These are phyloP conservation scores for Polytrichum formosum DNA, from an alignment of 225 moss, liverwort and hornwort species.

Conservation along the genomic window DNA sequence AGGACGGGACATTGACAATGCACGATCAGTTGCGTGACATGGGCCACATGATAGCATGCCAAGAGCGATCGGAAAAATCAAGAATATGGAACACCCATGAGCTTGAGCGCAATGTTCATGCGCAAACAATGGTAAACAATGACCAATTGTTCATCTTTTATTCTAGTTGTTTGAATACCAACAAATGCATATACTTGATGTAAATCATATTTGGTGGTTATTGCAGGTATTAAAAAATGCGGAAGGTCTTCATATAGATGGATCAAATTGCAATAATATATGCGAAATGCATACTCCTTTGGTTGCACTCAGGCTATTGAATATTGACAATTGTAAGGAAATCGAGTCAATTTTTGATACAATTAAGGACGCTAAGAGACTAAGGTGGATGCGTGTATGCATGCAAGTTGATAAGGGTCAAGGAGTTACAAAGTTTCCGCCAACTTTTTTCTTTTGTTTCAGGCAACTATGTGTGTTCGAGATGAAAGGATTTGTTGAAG, in stretches of 20 bases:
- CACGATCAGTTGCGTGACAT: slow-evolving; percentile 14
- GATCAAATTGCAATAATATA: neutral
- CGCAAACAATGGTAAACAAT: neutral
- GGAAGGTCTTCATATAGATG: neutral
- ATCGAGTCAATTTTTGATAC: neutral
- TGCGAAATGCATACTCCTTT: neutral
- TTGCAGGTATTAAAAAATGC: neutral
- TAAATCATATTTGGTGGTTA: neutral
- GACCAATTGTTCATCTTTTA: neutral
- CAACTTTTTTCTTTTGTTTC: neutral
- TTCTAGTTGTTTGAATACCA: neutral
- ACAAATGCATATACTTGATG: neutral
- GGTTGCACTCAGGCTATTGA: neutral
- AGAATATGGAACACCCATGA: neutral
- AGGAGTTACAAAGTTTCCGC: neutral
- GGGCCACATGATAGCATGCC: neutral
- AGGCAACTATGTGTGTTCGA: neutral
- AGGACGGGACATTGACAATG: neutral
- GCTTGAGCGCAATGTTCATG: neutral
- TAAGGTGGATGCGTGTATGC: neutral
- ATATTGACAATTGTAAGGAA: neutral
- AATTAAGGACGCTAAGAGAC: neutral
- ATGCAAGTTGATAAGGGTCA: neutral
- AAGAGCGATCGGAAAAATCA: neutral
- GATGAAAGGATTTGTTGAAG: neutral